Base-by-base conservation (phyloP, 306 rosid genomes). In the Carpinus fangiana region DNA sequence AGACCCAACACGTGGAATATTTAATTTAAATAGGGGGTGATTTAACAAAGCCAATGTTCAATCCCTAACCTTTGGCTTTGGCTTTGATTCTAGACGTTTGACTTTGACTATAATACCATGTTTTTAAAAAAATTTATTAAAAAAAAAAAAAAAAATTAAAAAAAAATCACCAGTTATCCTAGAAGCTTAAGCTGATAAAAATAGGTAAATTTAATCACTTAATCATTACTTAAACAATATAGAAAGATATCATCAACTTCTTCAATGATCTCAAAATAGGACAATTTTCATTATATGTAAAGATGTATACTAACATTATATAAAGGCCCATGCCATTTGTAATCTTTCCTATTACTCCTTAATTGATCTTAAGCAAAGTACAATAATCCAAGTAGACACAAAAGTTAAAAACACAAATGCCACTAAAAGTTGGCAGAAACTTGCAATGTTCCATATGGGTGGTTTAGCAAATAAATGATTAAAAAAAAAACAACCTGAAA, bases 401-500 rank as follows among this genome's bases (percentile, higher is more conserved):
- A 23, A 66, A 36, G 71, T 9, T 66, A 41, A 66, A 66, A 66
- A 14, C 28, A 66, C 7, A 38, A 16, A 36, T 66, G 71, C 71
- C 7, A 38, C 26, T 66, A 9, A 3, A 4, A 18, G 10, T n/a
- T 2, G 21, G 12, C 14, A 52, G 56, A 53, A 80, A 21, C 61
- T 62, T 68, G 54, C 10, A 47, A 48, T 36, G 34, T 70, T 51
- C 74, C 36, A 50, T 4, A 70, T 21, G 21, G 66, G 59, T 45
- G 31, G 36, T 36, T 80, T 79, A 80, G 45, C 65, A 74, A 51
- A 74, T 48, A 55, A 73, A 80, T 62, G 61, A 71, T 56, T 77
- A 36, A 70, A 70, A 62, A 69, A 62, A 73, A 74, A 76, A 51
- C 31, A 86, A 95, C 98, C 98, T 92, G 90, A 82, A 92, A 89